A percentile compares a stretch with the other conserved stretches of the same genome.
phyloP scores from a whole-genome alignment of 257 asterid genomes.

The Linderniella brevidens region DNA sequence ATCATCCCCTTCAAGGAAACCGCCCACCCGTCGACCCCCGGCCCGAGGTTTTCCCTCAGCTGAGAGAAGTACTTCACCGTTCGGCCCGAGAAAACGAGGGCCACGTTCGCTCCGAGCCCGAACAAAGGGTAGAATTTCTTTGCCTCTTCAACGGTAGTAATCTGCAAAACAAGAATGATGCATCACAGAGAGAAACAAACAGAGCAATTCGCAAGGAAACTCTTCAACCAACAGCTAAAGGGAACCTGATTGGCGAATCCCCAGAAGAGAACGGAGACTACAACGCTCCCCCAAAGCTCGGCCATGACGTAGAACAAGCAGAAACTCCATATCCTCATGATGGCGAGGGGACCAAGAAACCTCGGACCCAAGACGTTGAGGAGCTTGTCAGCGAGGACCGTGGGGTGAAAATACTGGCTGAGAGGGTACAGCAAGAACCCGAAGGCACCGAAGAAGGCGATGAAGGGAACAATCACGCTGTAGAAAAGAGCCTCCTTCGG shows the following conservation, averaged over 20 bases:
- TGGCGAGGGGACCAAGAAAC: conserved; percentile 97
- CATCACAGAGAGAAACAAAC: too few species aligned
- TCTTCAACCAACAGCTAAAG: too few species aligned
- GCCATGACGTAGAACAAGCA: conserved; percentile 99
- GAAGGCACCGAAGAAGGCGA: conserved; percentile 91
- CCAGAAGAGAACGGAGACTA: conserved; percentile 91
- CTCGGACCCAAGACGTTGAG: conserved; percentile 64
- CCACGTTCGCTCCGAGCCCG: conserved; percentile 95
- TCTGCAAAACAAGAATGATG: too few species aligned
- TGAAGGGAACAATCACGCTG: conserved; percentile 74
- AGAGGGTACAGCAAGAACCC: conserved; percentile 90
- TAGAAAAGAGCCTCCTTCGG: conserved; percentile 87
- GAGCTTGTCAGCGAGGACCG: conserved; percentile 82
- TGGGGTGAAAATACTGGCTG: conserved; percentile 74
- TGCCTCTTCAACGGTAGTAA: conserved; percentile 87
- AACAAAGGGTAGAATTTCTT: conserved; percentile 89
- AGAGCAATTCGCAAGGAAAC: too few species aligned
- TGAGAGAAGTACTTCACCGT: conserved; percentile 95
- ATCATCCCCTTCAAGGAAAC: conserved; percentile 84
- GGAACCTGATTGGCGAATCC: conserved; percentile 99
- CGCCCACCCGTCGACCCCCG: conserved; percentile 99
- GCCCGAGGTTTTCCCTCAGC: conserved; percentile 62
- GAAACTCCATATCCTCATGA: conserved; percentile 95
- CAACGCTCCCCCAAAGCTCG: conserved; percentile 99
- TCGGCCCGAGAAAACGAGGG: conserved; percentile 94